phyloP scores from a whole-genome alignment of 225 moss, liverwort and hornwort species.

The Takakia lepidozioides region DNA sequence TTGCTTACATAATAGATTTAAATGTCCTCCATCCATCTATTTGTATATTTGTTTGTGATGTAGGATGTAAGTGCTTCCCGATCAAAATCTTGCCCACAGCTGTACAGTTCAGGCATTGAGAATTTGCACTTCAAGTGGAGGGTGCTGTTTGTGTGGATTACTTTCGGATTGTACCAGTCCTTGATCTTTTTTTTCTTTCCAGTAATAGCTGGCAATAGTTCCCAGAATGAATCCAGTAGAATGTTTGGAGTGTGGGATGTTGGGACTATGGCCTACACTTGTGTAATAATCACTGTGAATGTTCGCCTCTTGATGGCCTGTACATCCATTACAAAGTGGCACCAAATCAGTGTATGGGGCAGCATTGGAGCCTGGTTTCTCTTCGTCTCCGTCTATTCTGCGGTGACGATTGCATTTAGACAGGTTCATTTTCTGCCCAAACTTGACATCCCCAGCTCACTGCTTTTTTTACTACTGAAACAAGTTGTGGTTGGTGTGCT shows the following conservation, averaged over 20 bases:
- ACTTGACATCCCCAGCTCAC: no score
- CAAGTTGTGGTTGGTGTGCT: no score
- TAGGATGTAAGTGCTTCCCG: constrained; percentile 38
- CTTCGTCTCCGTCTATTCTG: constrained; percentile 40
- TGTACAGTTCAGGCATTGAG: constrained; percentile 40
- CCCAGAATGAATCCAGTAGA: constrained; percentile 19
- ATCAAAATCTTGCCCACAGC: constrained; percentile 32
- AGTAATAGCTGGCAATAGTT: constrained; percentile 16
- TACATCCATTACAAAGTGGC: constrained; percentile 41
- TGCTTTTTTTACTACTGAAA: no score
- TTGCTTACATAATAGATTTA: no score
- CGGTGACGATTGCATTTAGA: constrained; percentile 15
- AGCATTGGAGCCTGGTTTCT: constrained; percentile 39
- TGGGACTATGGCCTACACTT: constrained; percentile 43
- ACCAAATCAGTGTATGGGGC: constrained; percentile 38
- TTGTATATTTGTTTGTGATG: not conserved
- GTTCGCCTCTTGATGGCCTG: constrained; percentile 46
- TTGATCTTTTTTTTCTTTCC: constrained; percentile 38
- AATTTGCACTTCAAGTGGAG: constrained; percentile 34
- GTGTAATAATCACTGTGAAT: constrained; percentile 41
- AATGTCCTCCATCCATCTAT: no score
- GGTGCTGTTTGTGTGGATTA: constrained; percentile 32
- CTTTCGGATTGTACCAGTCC: constrained; percentile 41
- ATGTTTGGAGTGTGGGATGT: constrained; percentile 37
- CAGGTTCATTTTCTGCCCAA: constrained; percentile 12